Conservation (phyloP, 345 rosid genomes). For the Syzygium oleosum region DNA sequence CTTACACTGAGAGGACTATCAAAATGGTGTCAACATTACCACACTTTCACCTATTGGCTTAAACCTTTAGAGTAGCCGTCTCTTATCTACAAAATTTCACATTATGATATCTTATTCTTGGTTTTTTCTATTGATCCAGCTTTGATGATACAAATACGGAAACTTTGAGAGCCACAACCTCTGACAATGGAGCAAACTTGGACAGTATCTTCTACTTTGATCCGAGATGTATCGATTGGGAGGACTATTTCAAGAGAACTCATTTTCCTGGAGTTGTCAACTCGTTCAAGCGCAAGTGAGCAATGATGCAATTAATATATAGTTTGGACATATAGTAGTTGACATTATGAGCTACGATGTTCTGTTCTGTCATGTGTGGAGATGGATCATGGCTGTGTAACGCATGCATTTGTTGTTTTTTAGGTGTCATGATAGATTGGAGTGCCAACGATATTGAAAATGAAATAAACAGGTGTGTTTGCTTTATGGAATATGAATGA, state of each 20-base stretch:
- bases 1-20: neutral
- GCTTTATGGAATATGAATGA: neutral
- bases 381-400: neutral
- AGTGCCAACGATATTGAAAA: neutral
- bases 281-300: neutral
- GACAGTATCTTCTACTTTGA: slow-evolving; percentile 26
- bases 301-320: neutral
- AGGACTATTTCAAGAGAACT: slow-evolving; percentile 28
- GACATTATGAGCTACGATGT: neutral
- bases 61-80: neutral
- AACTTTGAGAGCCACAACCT: slow-evolving; percentile 6
- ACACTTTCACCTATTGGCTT: neutral
- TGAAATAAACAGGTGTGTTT: neutral
- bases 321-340: neutral
- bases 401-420: neutral
- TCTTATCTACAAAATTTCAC: neutral
- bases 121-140: neutral
- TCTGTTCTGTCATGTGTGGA: neutral
- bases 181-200: neutral
- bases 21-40: neutral
- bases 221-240: slow-evolving; percentile 41
- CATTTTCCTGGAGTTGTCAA: slow-evolving; percentile 40
- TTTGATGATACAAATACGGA: slow-evolving; percentile 28
- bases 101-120: too few species aligned
- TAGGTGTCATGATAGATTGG: neutral